A percentile compares a stretch with the other conserved stretches of the same genome.
phyloP scores from a whole-genome alignment of 208 protist species.

The Wallacemonas sp. region DNA sequence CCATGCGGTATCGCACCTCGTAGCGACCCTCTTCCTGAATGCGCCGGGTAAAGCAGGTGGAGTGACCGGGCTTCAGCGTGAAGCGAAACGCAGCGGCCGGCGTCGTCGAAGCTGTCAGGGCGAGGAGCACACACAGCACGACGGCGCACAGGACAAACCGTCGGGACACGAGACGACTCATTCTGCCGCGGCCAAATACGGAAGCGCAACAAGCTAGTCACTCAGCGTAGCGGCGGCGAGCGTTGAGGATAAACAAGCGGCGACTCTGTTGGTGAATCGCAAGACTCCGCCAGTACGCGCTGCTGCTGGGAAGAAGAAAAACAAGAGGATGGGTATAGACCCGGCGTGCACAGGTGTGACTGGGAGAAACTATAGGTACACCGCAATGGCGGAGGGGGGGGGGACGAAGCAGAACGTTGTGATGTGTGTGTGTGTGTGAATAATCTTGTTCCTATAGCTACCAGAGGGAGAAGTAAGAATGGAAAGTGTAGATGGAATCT shows the following conservation, averaged over 20 bases:
- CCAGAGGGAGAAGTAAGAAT: too few relatives aligned
- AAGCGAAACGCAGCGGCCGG: conserved; percentile 53
- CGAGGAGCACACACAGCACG: conserved; percentile 3
- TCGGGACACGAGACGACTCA: not conserved
- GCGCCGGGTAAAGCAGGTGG: conserved; percentile 70
- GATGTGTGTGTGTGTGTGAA: not conserved
- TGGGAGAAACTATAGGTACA: too few relatives aligned
- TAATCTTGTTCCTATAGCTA: too few relatives aligned
- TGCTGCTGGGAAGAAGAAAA: not conserved
- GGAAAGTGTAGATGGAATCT: too few relatives aligned
- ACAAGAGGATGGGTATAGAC: not conserved
- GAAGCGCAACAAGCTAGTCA: too few relatives aligned
- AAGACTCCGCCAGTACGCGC: not conserved
- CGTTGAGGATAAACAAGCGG: not conserved
- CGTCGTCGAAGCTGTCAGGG: conserved; percentile 7
- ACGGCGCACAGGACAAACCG: not conserved
- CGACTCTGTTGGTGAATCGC: not conserved
- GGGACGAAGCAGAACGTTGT: not conserved
- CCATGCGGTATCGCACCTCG: conserved; percentile 73
- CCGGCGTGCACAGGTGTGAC: too few relatives aligned
- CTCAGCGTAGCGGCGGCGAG: not conserved
- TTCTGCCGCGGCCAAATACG: too few relatives aligned
- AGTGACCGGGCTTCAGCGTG: conserved; percentile 39
- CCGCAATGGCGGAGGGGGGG: too few relatives aligned
- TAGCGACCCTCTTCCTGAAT: conserved; percentile 50